A percentile compares a stretch with the other conserved stretches of the same genome.
Evolutionary conservation across 371 early-diverging fungal genomes (phyloP).

Genomic region (Mucor lusitanicus): DNA sequence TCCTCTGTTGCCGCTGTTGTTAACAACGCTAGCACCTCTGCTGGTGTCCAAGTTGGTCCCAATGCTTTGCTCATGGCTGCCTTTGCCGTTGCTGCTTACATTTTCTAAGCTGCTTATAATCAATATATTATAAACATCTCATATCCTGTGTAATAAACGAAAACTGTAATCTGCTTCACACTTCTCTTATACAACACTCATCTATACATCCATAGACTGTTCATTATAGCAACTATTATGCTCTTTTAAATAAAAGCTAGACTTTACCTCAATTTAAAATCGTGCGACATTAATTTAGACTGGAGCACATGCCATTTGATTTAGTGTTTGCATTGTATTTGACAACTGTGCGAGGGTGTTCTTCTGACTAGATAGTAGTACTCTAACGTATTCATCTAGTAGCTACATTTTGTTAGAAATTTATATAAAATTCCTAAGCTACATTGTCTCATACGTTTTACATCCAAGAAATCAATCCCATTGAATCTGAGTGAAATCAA

Average conservation of each 20-base stretch:
- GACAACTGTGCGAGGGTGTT: background rate
- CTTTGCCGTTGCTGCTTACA: slow-evolving; percentile 17
- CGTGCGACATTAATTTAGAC: background rate
- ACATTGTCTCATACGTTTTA: too few species aligned
- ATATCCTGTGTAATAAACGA: background rate
- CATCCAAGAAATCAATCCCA: too few species aligned
- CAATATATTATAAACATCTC: background rate
- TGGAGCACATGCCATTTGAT: background rate
- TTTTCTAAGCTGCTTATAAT: slow-evolving; percentile 11
- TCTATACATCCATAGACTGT: background rate
- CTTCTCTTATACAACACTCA: background rate
- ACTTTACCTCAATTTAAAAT: background rate
- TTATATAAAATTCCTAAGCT: too few species aligned
- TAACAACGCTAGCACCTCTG: slow-evolving; percentile 5
- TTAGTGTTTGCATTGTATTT: background rate
- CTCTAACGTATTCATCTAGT: too few species aligned
- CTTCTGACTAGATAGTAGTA: too few species aligned
- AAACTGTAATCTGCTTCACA: background rate
- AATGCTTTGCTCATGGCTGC: slow-evolving; percentile 17
- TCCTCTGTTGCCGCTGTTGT: slow-evolving; percentile 14
- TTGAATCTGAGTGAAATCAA: too few species aligned
- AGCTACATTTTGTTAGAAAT: too few species aligned
- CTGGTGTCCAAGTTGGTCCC: slow-evolving; percentile 21
- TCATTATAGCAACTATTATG: background rate
- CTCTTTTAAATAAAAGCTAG: background rate